Evolutionary conservation across 2,329 filamentous ascomycete genomes (phyloP).

Genomic region (Chaetothyriales sp.): DNA sequence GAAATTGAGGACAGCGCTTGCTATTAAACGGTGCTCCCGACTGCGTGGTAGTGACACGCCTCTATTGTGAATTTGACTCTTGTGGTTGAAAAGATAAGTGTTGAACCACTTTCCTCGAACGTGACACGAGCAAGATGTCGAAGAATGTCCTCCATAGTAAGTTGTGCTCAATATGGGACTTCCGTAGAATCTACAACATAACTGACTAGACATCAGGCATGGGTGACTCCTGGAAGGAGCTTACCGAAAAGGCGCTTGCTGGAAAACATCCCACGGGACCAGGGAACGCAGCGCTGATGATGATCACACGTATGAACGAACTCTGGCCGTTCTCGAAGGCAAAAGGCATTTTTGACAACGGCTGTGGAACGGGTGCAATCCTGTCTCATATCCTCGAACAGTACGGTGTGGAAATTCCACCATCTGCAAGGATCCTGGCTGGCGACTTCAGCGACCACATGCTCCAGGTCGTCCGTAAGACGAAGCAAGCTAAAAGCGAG

Average conservation of each 20-base stretch:
- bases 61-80: too few species aligned
- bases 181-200: too few species aligned
- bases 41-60: too few species aligned
- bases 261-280: neutral
- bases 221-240: constrained; percentile 1
- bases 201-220: neutral
- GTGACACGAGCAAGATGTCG: too few species aligned
- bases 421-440: neutral
- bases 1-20: too few species aligned
- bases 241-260: neutral
- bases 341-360: constrained; percentile 2
- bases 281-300: neutral
- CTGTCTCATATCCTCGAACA: constrained; percentile 1
- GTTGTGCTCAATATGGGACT: too few species aligned
- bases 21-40: too few species aligned
- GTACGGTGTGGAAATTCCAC: neutral
- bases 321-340: neutral
- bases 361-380: constrained; percentile 1
- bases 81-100: too few species aligned
- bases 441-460: constrained; percentile 1
- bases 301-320: neutral
- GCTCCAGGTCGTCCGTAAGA: neutral
- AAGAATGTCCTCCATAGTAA: too few species aligned
- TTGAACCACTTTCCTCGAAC: too few species aligned
- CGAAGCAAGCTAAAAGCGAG: neutral